phyloP scores from a whole-genome alignment of 2,329 filamentous ascomycete genomes.

The Cryphonectria carpinicola region DNA sequence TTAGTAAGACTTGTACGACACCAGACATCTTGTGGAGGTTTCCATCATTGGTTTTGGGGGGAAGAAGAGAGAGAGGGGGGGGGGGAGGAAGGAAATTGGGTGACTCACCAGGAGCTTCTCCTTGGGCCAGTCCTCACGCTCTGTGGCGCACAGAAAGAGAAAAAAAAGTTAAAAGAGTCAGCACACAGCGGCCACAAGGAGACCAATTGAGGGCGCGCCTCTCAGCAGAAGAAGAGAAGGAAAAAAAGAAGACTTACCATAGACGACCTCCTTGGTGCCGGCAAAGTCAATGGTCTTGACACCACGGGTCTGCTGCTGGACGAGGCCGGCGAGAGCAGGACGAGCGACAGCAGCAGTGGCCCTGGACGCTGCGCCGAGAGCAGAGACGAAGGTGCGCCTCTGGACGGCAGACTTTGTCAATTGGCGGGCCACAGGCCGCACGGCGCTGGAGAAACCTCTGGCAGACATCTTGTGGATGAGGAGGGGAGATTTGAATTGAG shows the following conservation, averaged over 20 bases:
- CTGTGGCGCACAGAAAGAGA: slow-evolving; percentile 51
- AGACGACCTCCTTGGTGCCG: slow-evolving; percentile 91
- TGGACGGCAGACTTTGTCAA: slow-evolving; percentile 62
- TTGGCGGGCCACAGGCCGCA: slow-evolving; percentile 68
- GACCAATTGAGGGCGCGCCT: slow-evolving; percentile 18
- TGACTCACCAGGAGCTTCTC: slow-evolving; percentile 92
- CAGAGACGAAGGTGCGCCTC: slow-evolving; percentile 66
- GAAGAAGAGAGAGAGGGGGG: slow-evolving; percentile 1
- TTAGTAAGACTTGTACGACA: slow-evolving; percentile 19
- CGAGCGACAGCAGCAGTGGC: slow-evolving; percentile 53
- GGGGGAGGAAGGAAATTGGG: slow-evolving; percentile 17
- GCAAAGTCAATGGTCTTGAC: slow-evolving; percentile 99
- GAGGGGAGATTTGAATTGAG: slow-evolving; percentile 40
- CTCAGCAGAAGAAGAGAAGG: neutral
- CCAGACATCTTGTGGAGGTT: slow-evolving; percentile 25
- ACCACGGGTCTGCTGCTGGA: slow-evolving; percentile 73
- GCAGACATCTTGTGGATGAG: slow-evolving; percentile 66
- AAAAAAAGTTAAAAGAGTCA: slow-evolving; percentile 13
- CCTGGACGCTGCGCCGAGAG: slow-evolving; percentile 56
- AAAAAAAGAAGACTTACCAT: slow-evolving; percentile 60
- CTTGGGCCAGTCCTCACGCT: slow-evolving; percentile 97
- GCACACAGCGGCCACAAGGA: slow-evolving; percentile 12
- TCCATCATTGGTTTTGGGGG: slow-evolving; percentile 23
- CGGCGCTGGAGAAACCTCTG: slow-evolving; percentile 70
- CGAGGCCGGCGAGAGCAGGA: slow-evolving; percentile 52